phyloP scores from a whole-genome alignment of 2,329 filamentous ascomycete species.

The Zymoseptoria ardabiliae region DNA sequence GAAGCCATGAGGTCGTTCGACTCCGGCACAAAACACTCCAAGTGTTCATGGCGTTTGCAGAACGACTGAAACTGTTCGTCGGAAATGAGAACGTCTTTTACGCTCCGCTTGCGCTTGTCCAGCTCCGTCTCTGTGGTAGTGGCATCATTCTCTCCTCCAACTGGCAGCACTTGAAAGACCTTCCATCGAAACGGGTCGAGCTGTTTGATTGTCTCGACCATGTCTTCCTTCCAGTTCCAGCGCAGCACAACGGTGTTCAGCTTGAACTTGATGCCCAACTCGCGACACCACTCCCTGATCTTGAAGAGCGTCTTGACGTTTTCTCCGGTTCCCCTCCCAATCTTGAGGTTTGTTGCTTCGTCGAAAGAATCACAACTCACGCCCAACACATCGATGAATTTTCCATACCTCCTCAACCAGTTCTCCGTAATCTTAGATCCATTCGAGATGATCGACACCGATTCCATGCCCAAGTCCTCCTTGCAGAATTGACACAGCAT shows the following conservation, averaged over 20 bases:
- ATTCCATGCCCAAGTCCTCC: slow-evolving; percentile 41
- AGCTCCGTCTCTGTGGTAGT: slow-evolving; percentile 6
- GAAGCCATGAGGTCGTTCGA: slow-evolving; percentile 45
- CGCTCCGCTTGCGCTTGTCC: slow-evolving; percentile 28
- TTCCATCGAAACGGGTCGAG: slow-evolving; percentile 50
- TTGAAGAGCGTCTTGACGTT: slow-evolving; percentile 7
- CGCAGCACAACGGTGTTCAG: slow-evolving; percentile 49
- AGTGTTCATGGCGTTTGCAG: slow-evolving; percentile 38
- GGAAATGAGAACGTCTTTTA: slow-evolving; percentile 39
- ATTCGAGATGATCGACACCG: slow-evolving; percentile 49
- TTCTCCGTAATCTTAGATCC: slow-evolving; percentile 41
- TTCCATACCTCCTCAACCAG: slow-evolving; percentile 38
- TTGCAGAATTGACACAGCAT: slow-evolving; percentile 44
- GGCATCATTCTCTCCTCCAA: slow-evolving; percentile 47
- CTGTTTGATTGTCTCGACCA: slow-evolving; percentile 27
- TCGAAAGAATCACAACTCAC: slow-evolving; percentile 51
- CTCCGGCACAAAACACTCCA: slow-evolving; percentile 42
- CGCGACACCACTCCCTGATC: slow-evolving; percentile 35
- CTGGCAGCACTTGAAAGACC: slow-evolving; percentile 48
- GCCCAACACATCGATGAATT: slow-evolving; percentile 48
- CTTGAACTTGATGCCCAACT: slow-evolving; percentile 49
- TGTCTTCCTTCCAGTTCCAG: slow-evolving; percentile 44
- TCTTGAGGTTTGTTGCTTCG: slow-evolving; percentile 43
- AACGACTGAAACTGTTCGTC: slow-evolving; percentile 43
- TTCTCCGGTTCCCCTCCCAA: slow-evolving; percentile 39